Evolutionary conservation across 441 rosid genomes (phyloP).

Genomic region (Corymbia calophylla): DNA sequence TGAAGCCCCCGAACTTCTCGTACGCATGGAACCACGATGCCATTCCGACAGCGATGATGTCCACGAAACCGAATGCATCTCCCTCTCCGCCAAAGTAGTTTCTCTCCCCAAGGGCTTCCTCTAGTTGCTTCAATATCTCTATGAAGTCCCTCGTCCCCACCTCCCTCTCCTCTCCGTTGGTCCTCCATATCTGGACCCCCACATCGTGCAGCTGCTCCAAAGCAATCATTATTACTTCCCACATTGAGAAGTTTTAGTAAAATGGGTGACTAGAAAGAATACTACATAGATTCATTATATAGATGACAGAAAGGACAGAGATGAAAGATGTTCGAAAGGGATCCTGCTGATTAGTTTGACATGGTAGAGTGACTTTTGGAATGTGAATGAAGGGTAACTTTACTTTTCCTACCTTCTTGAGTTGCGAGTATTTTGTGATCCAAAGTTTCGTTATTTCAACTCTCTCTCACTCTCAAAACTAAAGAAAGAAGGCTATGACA

Average conservation of each 20-base stretch:
- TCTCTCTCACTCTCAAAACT: not conserved
- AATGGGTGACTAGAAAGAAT: not conserved
- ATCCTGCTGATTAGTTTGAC: not conserved
- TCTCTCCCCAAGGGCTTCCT: constrained; percentile 32
- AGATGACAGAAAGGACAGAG: not conserved
- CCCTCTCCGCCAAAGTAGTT: constrained; percentile 39
- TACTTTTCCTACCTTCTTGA: not conserved
- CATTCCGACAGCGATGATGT: constrained; percentile 22
- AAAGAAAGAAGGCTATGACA: rapidly evolving
- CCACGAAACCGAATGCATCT: constrained; percentile 30
- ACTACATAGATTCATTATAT: not conserved
- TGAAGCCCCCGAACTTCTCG: constrained; percentile 34
- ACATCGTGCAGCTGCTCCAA: constrained; percentile 25
- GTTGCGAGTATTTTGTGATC: not conserved
- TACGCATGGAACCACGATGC: constrained; percentile 27
- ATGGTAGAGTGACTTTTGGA: not conserved
- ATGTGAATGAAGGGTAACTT: not conserved
- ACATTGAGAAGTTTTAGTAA: not conserved
- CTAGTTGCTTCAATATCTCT: constrained; percentile 31
- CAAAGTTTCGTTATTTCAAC: rapidly evolving
- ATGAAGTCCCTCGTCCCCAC: constrained; percentile 22
- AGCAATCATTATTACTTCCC: not conserved
- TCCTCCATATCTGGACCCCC: constrained; percentile 12
- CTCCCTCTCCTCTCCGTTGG: constrained; percentile 29
- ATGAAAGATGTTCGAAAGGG: not conserved